These are phyloP conservation scores for Stephanodiscus minutulus DNA, from an alignment of 108 stramenopile species.

Conservation along the genomic window DNA sequence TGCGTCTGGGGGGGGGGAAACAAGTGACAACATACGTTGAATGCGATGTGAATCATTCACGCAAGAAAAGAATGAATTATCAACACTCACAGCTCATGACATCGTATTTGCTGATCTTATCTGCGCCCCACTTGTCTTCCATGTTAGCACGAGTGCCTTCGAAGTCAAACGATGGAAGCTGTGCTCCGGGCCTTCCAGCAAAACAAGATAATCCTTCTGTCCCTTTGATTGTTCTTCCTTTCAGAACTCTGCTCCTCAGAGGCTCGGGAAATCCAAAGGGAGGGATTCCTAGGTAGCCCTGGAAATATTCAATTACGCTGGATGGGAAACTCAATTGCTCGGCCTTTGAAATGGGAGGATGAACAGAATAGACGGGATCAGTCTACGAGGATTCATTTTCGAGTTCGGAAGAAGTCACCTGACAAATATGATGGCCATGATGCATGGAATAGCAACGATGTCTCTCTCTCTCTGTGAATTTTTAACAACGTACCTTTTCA, in stretches of 20 bases:
- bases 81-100: slow-evolving; percentile 64
- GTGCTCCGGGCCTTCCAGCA: slow-evolving; percentile 94
- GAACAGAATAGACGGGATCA: background rate
- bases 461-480: background rate
- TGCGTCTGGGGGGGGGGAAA: slow-evolving; percentile 41
- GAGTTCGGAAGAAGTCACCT: too few species aligned
- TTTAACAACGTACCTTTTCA: slow-evolving; percentile 22
- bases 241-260: slow-evolving; percentile 78
- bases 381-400: background rate
- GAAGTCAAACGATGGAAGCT: slow-evolving; percentile 86
- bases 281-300: slow-evolving; percentile 87
- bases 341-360: slow-evolving; percentile 49
- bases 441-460: background rate
- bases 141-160: slow-evolving; percentile 61
- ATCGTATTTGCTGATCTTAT: slow-evolving; percentile 77
- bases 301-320: slow-evolving; percentile 95
- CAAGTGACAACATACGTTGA: background rate
- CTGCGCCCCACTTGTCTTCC: slow-evolving; percentile 74
- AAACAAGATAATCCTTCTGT: slow-evolving; percentile 80
- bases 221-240: slow-evolving; percentile 82
- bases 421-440: background rate
- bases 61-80: background rate
- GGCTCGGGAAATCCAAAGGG: slow-evolving; percentile 97
- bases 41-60: background rate
- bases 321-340: slow-evolving; percentile 90